phyloP scores from a whole-genome alignment of 2,329 filamentous ascomycete species.

The Nemania bipapillata region DNA sequence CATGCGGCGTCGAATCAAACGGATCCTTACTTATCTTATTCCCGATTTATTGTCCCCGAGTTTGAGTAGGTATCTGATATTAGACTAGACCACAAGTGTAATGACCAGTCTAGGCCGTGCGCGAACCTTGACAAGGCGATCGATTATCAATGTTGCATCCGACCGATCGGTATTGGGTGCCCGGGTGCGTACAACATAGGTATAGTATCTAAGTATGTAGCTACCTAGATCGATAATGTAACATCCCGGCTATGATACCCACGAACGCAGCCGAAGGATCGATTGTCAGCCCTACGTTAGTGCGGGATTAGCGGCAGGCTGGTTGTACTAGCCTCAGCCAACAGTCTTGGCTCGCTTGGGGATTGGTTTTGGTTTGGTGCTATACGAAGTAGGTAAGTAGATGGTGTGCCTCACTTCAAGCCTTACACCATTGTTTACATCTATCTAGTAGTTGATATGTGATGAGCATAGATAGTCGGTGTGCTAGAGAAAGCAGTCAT shows the following conservation, averaged over 20 bases:
- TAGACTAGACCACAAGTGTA: not conserved
- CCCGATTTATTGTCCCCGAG: not conserved
- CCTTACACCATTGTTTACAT: not conserved
- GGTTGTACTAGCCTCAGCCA: conserved; percentile 5
- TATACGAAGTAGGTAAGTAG: conserved; percentile 17
- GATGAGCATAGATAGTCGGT: too few species aligned
- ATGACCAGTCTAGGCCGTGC: not conserved
- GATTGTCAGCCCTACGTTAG: conserved; percentile 32
- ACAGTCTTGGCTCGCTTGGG: not conserved
- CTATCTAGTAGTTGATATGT: not conserved
- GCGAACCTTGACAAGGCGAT: not conserved
- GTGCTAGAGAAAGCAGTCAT: too few species aligned
- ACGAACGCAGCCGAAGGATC: conserved; percentile 12
- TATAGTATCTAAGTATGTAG: not conserved
- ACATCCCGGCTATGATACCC: conserved; percentile 1
- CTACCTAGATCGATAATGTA: not conserved
- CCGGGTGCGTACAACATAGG: too few species aligned
- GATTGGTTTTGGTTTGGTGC: conserved; percentile 9
- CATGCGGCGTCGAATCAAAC: not conserved
- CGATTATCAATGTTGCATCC: not conserved
- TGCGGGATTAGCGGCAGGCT: conserved; percentile 24
- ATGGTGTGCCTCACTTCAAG: not conserved
- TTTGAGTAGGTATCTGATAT: not conserved
- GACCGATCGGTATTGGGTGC: not conserved
- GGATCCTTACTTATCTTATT: not conserved